Conservation (phyloP, 164 flowering plant genomes). For the Macadamia integrifolia region DNA sequence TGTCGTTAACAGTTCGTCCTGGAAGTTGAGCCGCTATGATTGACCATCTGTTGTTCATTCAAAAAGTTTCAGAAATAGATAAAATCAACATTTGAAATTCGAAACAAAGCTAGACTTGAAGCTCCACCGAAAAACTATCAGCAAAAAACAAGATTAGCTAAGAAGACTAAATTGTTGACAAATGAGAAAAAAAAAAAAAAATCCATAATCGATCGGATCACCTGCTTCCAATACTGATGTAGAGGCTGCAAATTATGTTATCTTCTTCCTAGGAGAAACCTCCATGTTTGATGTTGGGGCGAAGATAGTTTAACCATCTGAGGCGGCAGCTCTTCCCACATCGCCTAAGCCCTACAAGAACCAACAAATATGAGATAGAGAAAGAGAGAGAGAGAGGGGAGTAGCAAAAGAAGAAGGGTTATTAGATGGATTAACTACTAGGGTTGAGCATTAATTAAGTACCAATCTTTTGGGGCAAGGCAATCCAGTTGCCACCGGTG, state of each 20-base stretch:
- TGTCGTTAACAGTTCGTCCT: too few relatives aligned
- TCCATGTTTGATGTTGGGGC: constrained; percentile 86
- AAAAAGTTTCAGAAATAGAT: neutral
- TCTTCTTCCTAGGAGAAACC: constrained; percentile 90
- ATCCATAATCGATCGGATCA: constrained; percentile 5
- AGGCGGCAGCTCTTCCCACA: constrained; percentile 93
- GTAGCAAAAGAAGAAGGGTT: too few relatives aligned
- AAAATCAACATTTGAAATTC: too few relatives aligned
- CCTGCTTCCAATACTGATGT: constrained; percentile 85
- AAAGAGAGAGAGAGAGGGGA: neutral
- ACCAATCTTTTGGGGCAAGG: constrained; percentile 85
- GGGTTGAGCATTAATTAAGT: neutral
- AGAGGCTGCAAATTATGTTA: constrained; percentile 74
- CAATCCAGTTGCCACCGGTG: constrained; percentile 89
- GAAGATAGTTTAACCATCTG: constrained; percentile 80
- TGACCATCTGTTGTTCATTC: neutral
- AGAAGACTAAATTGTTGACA: too few relatives aligned
- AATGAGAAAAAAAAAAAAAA: too few relatives aligned
- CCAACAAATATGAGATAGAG: neutral
- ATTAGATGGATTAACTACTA: neutral
- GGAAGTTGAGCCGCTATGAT: too few relatives aligned
- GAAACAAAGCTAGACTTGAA: too few relatives aligned
- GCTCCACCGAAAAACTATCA: too few relatives aligned
- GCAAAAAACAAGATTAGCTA: too few relatives aligned
- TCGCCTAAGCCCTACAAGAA: constrained; percentile 59